Evolutionary conservation across 2,329 filamentous ascomycete species (phyloP).

Genomic region (Epichloe hybrida): DNA sequence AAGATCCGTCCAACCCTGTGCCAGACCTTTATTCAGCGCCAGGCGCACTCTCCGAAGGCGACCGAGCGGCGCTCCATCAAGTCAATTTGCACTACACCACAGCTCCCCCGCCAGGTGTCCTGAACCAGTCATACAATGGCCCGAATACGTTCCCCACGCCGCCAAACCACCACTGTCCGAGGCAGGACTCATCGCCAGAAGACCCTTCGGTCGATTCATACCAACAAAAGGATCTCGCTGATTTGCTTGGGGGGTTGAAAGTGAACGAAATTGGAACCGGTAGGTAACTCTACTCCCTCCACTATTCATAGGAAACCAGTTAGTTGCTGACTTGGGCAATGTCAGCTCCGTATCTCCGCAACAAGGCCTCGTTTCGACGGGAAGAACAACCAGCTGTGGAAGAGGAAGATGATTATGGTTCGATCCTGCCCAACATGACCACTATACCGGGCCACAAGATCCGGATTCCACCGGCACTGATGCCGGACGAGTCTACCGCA

Average conservation of each 20-base stretch:
- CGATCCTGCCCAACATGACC: slow-evolving; percentile 52
- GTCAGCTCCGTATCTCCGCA: slow-evolving; percentile 71
- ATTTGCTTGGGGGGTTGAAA: slow-evolving; percentile 73
- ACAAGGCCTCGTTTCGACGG: slow-evolving; percentile 35
- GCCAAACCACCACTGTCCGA: slow-evolving; percentile 23
- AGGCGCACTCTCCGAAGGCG: slow-evolving; percentile 32
- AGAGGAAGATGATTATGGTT: slow-evolving; percentile 60
- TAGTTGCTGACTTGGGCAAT: neutral
- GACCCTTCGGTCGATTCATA: slow-evolving; percentile 50
- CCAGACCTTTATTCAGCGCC: slow-evolving; percentile 35
- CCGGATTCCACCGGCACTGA: slow-evolving; percentile 80
- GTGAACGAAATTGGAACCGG: slow-evolving; percentile 80
- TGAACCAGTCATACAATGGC: slow-evolving; percentile 37
- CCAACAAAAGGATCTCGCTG: slow-evolving; percentile 57
- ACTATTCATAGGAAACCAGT: neutral
- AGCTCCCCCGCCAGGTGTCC: slow-evolving; percentile 34
- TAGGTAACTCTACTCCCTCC: slow-evolving; percentile 26
- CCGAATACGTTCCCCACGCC: slow-evolving; percentile 41
- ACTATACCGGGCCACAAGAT: slow-evolving; percentile 62
- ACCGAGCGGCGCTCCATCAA: slow-evolving; percentile 30
- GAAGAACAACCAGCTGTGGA: slow-evolving; percentile 53
- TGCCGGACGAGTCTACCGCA: slow-evolving; percentile 76
- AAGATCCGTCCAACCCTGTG: slow-evolving; percentile 23
- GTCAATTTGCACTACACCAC: slow-evolving; percentile 39
- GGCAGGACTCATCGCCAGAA: slow-evolving; percentile 26